Evolutionary conservation across 176 grass and related monocot species (phyloP), one percentile per base, ranked within the genome.

Genomic region (Cenchrus purpureus): DNA sequence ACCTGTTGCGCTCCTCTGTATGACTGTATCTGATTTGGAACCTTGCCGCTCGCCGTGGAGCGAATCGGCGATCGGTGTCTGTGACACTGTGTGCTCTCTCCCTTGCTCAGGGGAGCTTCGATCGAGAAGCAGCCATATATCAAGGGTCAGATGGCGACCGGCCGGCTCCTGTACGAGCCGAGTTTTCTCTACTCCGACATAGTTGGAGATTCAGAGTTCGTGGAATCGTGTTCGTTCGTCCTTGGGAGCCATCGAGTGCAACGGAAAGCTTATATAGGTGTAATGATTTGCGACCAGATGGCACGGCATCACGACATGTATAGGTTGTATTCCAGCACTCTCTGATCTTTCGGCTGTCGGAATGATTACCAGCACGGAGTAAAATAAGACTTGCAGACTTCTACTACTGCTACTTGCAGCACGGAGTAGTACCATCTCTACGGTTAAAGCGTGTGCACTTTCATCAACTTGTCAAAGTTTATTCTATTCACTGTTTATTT

Each of bases 331-430:
- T 78, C n/a, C 6, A 28, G n/a, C 63, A 31, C 16, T 40, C 62
- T 25, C 51, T 81, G 34, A 29, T 81, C 15, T 50, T 50, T 42
- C 13, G 17, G n/a, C 43, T 86, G 84, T 84, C 80, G 68, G 80
- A 73, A 79, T 87, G 61, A 87, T 86, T 68, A 90, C 79, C 58
- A n/a, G 19, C 84, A 86, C 10, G 17, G 72, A 42, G 65, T 82
- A 80, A 80, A 89, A 74, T 84, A 85, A 58, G 82, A 85, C 34
- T 34, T 34, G 34, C 3, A 40, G 37, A 40, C 37, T 40, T 40
- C 37, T 40, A 40, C 37, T 4, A 25, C 25, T 25, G 25, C 25
- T 25, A 25, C 25, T 25, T 25, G 25, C 25, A 25, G 25, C 25
- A 25, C 25, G 25, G 25, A 25, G 25, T 25, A 40, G 37, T 40